Base-by-base conservation (phyloP, 1,284 basidiomycete genomes). In the Hypsizygus ulmarius region DNA sequence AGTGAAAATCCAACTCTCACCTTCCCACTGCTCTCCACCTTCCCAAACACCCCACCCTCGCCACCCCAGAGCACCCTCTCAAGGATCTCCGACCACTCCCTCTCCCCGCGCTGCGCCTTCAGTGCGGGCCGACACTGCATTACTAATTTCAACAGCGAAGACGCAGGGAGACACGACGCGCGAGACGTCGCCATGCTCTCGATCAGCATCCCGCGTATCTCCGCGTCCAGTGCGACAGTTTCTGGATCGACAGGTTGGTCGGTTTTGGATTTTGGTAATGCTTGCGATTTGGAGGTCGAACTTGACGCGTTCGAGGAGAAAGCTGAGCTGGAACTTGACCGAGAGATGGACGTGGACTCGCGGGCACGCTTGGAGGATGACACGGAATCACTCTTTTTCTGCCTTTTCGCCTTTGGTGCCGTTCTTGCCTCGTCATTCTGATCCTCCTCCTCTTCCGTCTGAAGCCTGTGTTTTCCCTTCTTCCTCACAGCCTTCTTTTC, bases 171-270 rank as follows among this genome's bases (percentile, higher is more conserved):
- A 14, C 80, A 81, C 0, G 84, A 86, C 11, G 86, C 83, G 28
- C 87, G 79, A 2, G 86, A 81, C 7, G 79, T 75, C 5, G 84
- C 86, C 62, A 89, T 73, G n/a, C 77, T 75, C 67, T 88, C 85
- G 54, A 89, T 78, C 6, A 89, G 66, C 72, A 86, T 75, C 3
- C 87, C 85, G 39, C 70, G 72, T 11, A 84, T 60, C 43, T 79
- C 77, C 0, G 64, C 59, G 46, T 74, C 66, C 11, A 66, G 54
- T 12, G 64, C 61, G 16, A 57, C 50, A 2, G 57, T 61, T 34
- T 59, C 58, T 27, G 58, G 55, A 40, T 63, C 59, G 12, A 15
- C 12, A 29, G 8, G 38, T 27, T 38, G 25, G 11, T 25, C 30
- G 3, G 19, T 30, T 19, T 35, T 39, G 5, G 38, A 25, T 6